Base-by-base conservation (phyloP, 2,329 filamentous ascomycete species). In the Calonectria hawksworthii region DNA sequence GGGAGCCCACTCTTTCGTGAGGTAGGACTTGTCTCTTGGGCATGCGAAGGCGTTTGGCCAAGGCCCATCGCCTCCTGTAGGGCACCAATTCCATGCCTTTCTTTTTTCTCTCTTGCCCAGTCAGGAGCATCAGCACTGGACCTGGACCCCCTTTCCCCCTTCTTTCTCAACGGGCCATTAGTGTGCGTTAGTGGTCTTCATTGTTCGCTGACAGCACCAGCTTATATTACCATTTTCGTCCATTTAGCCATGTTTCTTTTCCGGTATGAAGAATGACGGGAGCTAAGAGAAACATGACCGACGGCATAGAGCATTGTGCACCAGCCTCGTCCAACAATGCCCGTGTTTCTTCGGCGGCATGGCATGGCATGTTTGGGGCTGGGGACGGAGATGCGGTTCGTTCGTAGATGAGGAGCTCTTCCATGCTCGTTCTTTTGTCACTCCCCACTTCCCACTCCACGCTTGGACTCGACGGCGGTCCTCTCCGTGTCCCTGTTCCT, bases 21-120 rank as follows among this genome's bases (percentile, higher is more conserved):
- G 52, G 38, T 50, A 47, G 67, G 67, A 61, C 51, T 44, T 61
- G 67, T 50, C 36, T 61, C 38, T 61, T n/a, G 14, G 32, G 56
- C 32, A 64, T 70, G 68, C 54, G 44, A 47, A 64, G 68, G 68
- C 44, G 68, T 63, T 70, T 64, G 34, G 38, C 38, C 34, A 41
- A 38, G 34, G 34, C 56, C 23, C n/a, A n/a, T 63, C 36, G n/a
- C 36, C 56, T 63, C 56, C 34, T 28, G 56, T 63, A 63, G 56
- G 56, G 34, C 23, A 63, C 36, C 56, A 28, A 63, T 26, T 21
- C 56, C 56, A 63, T 63, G 56, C 36, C 38, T 61, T 63, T 26
- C 9, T 23, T 47, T 23, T 23, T 23, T 13, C 18, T 47, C 44
- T 23, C 36, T 61, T 14, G 36, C n/a, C 32, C 36, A 63, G 23